A percentile compares a stretch with the other conserved stretches of the same genome.
These are phyloP conservation scores for Blumeria graminis DNA, from an alignment of 2,329 filamentous ascomycete species.

Conservation along the genomic window DNA sequence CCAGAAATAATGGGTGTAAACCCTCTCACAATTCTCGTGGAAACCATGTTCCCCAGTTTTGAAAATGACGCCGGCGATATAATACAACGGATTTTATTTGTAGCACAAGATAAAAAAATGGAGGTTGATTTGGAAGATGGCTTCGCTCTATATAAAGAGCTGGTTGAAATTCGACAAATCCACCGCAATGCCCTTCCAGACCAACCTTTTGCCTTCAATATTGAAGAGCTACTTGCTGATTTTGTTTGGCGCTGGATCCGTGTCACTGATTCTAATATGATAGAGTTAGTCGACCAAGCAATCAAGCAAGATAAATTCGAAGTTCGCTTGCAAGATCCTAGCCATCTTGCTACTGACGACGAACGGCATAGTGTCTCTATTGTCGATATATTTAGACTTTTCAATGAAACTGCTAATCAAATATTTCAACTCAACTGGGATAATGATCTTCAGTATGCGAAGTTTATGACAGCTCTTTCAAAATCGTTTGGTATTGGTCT, in stretches of 20 bases:
- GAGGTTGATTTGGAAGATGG: conserved; percentile 79
- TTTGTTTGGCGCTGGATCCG: conserved; percentile 95
- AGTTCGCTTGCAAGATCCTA: conserved; percentile 39
- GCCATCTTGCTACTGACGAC: conserved; percentile 44
- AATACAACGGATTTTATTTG: conserved; percentile 54
- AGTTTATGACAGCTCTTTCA: conserved; percentile 86
- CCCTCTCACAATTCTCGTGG: conserved; percentile 44
- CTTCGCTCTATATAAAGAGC: conserved; percentile 75
- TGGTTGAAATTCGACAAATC: conserved; percentile 63
- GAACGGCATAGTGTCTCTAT: conserved; percentile 82
- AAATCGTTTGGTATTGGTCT: conserved; percentile 67
- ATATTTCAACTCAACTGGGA: conserved; percentile 75
- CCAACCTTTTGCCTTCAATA: conserved; percentile 59
- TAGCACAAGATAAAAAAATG: conserved; percentile 40
- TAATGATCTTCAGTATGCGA: conserved; percentile 77
- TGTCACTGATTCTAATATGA: conserved; percentile 53
- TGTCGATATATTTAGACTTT: conserved; percentile 80
- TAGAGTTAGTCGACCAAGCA: conserved; percentile 68
- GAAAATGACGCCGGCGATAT: conserved; percentile 74
- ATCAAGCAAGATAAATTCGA: conserved; percentile 77
- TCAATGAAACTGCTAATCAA: conserved; percentile 77
- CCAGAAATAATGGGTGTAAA: conserved; percentile 62
- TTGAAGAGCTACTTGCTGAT: conserved; percentile 64
- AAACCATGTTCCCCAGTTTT: conserved; percentile 70
- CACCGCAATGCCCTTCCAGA: conserved; percentile 52